Evolutionary conservation across 352 stramenopile genomes (phyloP).

Genomic region (Globisporangium spinosum): DNA sequence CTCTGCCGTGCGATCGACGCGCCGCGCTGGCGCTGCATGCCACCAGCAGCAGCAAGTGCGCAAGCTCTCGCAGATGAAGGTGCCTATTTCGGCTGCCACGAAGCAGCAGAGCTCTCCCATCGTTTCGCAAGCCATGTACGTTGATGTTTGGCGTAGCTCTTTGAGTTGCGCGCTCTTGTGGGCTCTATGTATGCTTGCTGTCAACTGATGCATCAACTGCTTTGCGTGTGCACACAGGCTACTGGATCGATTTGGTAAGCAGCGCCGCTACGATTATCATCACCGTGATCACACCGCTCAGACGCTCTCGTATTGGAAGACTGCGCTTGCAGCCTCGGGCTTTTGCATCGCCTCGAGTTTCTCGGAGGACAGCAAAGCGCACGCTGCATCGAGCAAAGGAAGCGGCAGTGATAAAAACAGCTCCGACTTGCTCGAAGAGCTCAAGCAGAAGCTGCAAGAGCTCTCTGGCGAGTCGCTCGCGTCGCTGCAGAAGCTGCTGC

Average conservation of each 20-base stretch:
- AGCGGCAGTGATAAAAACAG: slow-evolving; percentile 16
- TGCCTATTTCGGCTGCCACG: background rate
- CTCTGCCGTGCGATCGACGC: slow-evolving; percentile 13
- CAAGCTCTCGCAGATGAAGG: slow-evolving; percentile 7
- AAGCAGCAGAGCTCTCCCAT: background rate
- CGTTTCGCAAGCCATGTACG: slow-evolving; percentile 17
- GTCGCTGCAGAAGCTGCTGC: slow-evolving; percentile 34
- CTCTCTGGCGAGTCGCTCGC: slow-evolving; percentile 35
- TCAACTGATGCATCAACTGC: background rate
- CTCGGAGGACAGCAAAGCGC: slow-evolving; percentile 22
- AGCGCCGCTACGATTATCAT: slow-evolving; percentile 26
- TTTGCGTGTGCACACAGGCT: slow-evolving; percentile 5
- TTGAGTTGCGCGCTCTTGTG: background rate
- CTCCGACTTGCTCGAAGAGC: slow-evolving; percentile 45
- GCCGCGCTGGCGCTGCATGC: background rate
- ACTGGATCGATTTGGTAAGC: slow-evolving; percentile 28
- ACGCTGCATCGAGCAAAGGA: slow-evolving; percentile 19
- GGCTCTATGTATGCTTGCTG: background rate
- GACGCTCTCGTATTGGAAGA: slow-evolving; percentile 31
- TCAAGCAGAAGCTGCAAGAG: slow-evolving; percentile 59
- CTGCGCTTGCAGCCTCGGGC: slow-evolving; percentile 25
- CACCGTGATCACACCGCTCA: slow-evolving; percentile 13
- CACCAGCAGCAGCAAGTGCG: slow-evolving; percentile 15
- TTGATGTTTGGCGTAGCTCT: background rate
- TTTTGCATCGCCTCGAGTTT: slow-evolving; percentile 23